phyloP scores from a whole-genome alignment of 2,329 filamentous ascomycete species.

The Ascochyta pisi region DNA sequence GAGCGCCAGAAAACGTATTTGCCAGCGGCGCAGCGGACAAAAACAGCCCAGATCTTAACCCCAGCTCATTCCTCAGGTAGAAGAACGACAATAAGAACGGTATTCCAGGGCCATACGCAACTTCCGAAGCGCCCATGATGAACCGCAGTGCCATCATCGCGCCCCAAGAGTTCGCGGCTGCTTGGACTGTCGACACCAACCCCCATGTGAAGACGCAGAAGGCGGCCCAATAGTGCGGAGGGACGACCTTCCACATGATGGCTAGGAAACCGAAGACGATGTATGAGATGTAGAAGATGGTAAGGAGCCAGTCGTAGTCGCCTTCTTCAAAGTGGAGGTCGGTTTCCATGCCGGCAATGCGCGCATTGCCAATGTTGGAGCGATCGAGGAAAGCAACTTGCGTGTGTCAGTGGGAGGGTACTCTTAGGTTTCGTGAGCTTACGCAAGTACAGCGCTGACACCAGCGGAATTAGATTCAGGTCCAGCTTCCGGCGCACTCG shows the following conservation, averaged over 20 bases:
- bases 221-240: constrained; percentile 47
- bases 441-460: constrained; percentile 44
- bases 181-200: constrained; percentile 42
- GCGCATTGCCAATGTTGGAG: constrained; percentile 51
- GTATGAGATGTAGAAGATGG: constrained; percentile 50
- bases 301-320: constrained; percentile 47
- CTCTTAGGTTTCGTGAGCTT: constrained; percentile 16
- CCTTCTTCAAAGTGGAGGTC: constrained; percentile 38
- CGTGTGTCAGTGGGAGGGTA: neutral
- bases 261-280: constrained; percentile 46
- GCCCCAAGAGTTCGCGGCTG: constrained; percentile 38
- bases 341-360: constrained; percentile 50
- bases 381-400: constrained; percentile 40
- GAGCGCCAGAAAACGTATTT: constrained; percentile 76
- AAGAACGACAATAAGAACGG: constrained; percentile 64
- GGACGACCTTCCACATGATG: constrained; percentile 48
- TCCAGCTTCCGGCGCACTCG: constrained; percentile 41
- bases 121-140: constrained; percentile 52
- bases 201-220: constrained; percentile 47
- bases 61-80: constrained; percentile 64
- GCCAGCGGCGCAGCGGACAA: constrained; percentile 68
- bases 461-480: constrained; percentile 40
- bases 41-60: constrained; percentile 64
- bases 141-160: constrained; percentile 47
- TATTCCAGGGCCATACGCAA: constrained; percentile 53